Evolutionary conservation across 805 yeast genomes (phyloP).

Genomic region (Candida morakotiae): DNA sequence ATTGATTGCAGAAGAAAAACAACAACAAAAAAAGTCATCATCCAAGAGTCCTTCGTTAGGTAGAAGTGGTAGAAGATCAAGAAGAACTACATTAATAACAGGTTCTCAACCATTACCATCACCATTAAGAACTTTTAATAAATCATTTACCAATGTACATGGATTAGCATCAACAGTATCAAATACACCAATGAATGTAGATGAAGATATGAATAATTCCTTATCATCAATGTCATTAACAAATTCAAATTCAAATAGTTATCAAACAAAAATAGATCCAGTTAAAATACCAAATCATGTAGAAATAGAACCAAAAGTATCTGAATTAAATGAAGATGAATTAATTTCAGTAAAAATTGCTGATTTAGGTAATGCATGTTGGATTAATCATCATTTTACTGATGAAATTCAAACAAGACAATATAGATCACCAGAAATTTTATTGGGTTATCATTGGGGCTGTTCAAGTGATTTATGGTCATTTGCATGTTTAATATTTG

Average conservation of each 20-base stretch:
- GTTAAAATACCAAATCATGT: slow-evolving; percentile 13
- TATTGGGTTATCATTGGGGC: slow-evolving; percentile 85
- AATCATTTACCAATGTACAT: slow-evolving; percentile 34
- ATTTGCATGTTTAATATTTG: slow-evolving; percentile 87
- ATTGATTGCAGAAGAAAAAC: slow-evolving; percentile 55
- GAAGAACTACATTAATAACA: slow-evolving; percentile 76
- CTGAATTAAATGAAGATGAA: slow-evolving; percentile 48
- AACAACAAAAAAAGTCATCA: slow-evolving; percentile 24
- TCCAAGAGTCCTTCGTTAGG: slow-evolving; percentile 30
- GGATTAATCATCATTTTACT: slow-evolving; percentile 59
- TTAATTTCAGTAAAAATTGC: slow-evolving; percentile 65
- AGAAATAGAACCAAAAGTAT: slow-evolving; percentile 12
- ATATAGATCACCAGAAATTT: slow-evolving; percentile 57
- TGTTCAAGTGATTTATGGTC: slow-evolving; percentile 95
- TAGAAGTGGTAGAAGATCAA: slow-evolving; percentile 48
- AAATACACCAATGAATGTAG: slow-evolving; percentile 33
- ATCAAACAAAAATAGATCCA: slow-evolving; percentile 14
- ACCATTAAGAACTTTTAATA: slow-evolving; percentile 62
- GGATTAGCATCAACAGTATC: slow-evolving; percentile 35
- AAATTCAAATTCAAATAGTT: slow-evolving; percentile 29
- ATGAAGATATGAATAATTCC: slow-evolving; percentile 30
- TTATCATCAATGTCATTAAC: slow-evolving; percentile 42
- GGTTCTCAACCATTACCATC: slow-evolving; percentile 94
- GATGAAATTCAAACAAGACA: slow-evolving; percentile 69
- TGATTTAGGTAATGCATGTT: slow-evolving; percentile 69